Base-by-base conservation (phyloP, 2,329 filamentous ascomycete genomes). In the Rhexocercosporidium sp. region DNA sequence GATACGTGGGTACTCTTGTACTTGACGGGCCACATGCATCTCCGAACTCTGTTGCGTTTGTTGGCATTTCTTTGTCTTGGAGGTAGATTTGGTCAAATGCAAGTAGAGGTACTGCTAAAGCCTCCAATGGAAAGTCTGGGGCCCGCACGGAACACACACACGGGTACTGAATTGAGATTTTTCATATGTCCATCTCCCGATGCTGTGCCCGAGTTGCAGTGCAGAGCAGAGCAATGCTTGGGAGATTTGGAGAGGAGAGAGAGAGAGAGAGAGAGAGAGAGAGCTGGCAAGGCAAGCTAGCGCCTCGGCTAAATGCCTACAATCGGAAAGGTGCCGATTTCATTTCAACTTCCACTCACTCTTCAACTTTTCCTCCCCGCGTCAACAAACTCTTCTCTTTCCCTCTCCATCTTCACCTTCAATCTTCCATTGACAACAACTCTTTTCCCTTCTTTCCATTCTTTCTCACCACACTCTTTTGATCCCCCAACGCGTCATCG, bases 391-490 rank as follows among this genome's bases (percentile, higher is more conserved):
- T 44, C 47, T 37, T 60, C 59, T 22, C 53, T 20, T 18, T 29
- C 22, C 59, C 18, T 20, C 41, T 18, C n/a, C 41, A 44, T 20
- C 41, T 44, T 59, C 60, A 64, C 39, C 67, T 56, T 62, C n/a
- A 62, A 20, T 41, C 49, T 37, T 47, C 57, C 8, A 14, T 39
- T 56, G 11, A 27, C 53, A 60, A 51, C 56, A 29, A 37, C 59
- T 12, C 14, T 54, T 53, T 61, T 60, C 25, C 54, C 56, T 47
- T 46, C 18, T 37, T 57, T 44, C 54, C 60, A 31, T 64, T 68
- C 62, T 47, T 63, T 54, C 25, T 57, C 29, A n/a, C 37, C 56
- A 62, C 66, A 64, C 54, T 66, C 63, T 18, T 63, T 66, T 64
- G 54, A 51, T 51, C n/a, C 44, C 18, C n/a, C 25, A 16, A 51